Evolutionary conservation across 2,329 filamentous ascomycete species (phyloP).

Genomic region (Cordyceps tenuipes): DNA sequence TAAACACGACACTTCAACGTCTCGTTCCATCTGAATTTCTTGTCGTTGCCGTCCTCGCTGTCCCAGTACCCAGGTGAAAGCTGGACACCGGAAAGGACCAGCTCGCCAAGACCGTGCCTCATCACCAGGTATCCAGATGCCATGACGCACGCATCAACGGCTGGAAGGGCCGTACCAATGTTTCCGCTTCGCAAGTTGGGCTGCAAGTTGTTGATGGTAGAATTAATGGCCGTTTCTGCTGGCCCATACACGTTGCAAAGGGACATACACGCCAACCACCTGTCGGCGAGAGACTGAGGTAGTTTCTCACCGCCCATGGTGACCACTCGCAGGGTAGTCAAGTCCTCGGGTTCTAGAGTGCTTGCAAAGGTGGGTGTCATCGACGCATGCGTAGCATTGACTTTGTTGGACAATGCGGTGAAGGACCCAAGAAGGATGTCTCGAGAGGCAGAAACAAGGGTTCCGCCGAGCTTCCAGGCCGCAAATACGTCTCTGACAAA

Average conservation of each 20-base stretch:
- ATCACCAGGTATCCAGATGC: neutral
- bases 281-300: neutral
- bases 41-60: neutral
- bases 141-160: neutral
- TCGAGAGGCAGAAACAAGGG: neutral
- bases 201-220: neutral
- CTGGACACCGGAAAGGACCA: neutral
- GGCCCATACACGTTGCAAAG: slow-evolving; percentile 1
- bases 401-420: neutral
- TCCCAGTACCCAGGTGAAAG: slow-evolving; percentile 1
- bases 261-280: neutral
- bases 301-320: neutral
- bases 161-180: slow-evolving; percentile 1
- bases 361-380: neutral
- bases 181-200: neutral
- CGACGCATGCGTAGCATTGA: neutral
- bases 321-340: neutral
- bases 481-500: slow-evolving; percentile 2
- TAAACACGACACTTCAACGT: neutral
- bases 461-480: slow-evolving; percentile 1
- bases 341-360: neutral
- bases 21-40: slow-evolving; percentile 1
- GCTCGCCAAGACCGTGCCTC: neutral
- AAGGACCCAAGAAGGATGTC: slow-evolving; percentile 3
- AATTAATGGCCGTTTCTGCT: neutral